These are phyloP conservation scores for Xanthoconium separans DNA, from an alignment of 1,284 basidiomycete genomes.

Conservation along the genomic window DNA sequence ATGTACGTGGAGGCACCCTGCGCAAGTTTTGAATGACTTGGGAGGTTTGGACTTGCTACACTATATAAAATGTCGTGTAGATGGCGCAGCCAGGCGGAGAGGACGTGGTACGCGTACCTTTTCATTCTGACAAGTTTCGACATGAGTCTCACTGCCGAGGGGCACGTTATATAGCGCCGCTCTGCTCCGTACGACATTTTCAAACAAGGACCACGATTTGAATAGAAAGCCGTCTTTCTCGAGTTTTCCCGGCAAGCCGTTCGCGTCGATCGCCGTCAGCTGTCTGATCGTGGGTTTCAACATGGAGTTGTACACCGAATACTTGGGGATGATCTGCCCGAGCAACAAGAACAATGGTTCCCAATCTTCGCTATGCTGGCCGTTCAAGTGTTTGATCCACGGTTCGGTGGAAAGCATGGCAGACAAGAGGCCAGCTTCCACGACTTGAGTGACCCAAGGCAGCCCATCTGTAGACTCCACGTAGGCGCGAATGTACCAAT, in stretches of 20 bases:
- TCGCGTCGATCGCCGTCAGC: conserved; percentile 15
- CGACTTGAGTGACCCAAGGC: conserved; percentile 25
- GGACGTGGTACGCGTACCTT: conserved; percentile 15
- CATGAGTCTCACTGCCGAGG: conserved; percentile 13
- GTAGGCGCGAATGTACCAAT: conserved; percentile 32
- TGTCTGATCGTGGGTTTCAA: conserved; percentile 19
- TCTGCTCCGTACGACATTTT: conserved; percentile 19
- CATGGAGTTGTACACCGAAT: conserved; percentile 25
- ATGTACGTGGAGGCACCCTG: conserved; percentile 29
- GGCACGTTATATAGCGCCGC: conserved; percentile 7
- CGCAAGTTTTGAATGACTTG: conserved; percentile 29
- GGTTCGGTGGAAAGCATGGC: conserved; percentile 29
- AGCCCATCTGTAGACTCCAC: conserved; percentile 28
- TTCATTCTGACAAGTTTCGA: conserved; percentile 29
- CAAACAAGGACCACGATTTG: conserved; percentile 23
- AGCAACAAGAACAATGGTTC: conserved; percentile 29
- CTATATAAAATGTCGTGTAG: conserved; percentile 10
- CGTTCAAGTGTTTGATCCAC: conserved; percentile 24
- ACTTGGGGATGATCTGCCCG: conserved; percentile 25
- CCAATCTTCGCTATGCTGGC: conserved; percentile 27
- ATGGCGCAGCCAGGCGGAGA: background rate
- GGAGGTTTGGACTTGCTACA: conserved; percentile 26
- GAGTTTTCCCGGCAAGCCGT: conserved; percentile 12
- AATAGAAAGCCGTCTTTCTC: conserved; percentile 17
- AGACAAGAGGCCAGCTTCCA: conserved; percentile 27